These are phyloP conservation scores for Phytophthora sansomeana DNA, from an alignment of 352 stramenopile genomes.

Conservation along the genomic window DNA sequence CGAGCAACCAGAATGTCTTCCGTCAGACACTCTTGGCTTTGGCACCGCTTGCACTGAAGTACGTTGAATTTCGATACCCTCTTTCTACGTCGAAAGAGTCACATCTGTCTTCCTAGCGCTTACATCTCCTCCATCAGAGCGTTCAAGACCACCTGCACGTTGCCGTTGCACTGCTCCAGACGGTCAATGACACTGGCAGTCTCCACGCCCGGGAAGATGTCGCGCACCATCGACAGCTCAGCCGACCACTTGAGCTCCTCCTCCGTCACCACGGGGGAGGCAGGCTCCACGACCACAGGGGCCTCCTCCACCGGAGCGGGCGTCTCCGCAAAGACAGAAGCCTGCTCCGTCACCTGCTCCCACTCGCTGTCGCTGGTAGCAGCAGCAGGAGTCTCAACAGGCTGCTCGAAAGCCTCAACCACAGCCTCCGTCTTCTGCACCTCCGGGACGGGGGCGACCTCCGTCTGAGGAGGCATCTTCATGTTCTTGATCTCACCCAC, in stretches of 20 bases:
- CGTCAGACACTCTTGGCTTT: conserved; percentile 14
- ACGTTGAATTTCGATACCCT: conserved; percentile 24
- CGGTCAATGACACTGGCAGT: conserved; percentile 56
- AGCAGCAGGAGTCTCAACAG: conserved; percentile 17
- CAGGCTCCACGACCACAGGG: conserved; percentile 48
- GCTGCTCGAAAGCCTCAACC: conserved; percentile 37
- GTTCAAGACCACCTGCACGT: conserved; percentile 86
- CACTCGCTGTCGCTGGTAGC: conserved; percentile 68
- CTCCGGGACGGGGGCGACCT: conserved; percentile 40
- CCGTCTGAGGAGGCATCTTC: conserved; percentile 38
- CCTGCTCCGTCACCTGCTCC: conserved; percentile 65
- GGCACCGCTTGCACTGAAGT: conserved; percentile 21
- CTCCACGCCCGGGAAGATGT: conserved; percentile 78
- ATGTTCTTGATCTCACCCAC: conserved; percentile 78
- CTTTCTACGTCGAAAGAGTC: conserved; percentile 32
- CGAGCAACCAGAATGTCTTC: conserved; percentile 14
- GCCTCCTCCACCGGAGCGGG: conserved; percentile 39
- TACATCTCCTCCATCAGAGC: conserved; percentile 85
- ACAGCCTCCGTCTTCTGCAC: conserved; percentile 39
- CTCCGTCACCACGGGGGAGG: conserved; percentile 48
- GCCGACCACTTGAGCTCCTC: conserved; percentile 85
- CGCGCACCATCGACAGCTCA: conserved; percentile 73
- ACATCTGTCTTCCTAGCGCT: conserved; percentile 15
- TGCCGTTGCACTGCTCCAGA: conserved; percentile 83
- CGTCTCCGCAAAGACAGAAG: conserved; percentile 19